A percentile compares a stretch with the other conserved stretches of the same genome.
Evolutionary conservation across 192 early-diverging fungal species (phyloP).

Genomic region (Diversispora epigaea): DNA sequence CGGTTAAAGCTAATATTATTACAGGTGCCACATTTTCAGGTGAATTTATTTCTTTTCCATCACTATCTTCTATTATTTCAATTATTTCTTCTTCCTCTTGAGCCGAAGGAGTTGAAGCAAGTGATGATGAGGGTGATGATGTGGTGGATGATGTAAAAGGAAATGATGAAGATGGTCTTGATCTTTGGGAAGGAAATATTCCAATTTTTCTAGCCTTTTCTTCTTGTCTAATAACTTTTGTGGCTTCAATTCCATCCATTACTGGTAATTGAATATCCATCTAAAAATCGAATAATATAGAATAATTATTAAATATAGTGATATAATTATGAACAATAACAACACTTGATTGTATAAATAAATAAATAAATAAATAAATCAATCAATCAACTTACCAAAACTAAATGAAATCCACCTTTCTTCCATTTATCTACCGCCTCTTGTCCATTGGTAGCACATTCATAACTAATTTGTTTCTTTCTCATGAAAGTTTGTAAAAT

Average conservation of each 20-base stretch:
- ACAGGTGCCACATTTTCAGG: conserved; percentile 63
- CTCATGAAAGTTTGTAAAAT: conserved; percentile 73
- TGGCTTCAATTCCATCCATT: conserved; percentile 71
- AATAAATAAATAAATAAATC: no score
- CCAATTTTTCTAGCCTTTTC: conserved; percentile 60
- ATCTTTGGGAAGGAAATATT: conserved; percentile 40
- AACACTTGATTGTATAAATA: no score
- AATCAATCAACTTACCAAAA: no score
- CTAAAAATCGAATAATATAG: conserved; percentile 33
- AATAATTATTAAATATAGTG: neutral
- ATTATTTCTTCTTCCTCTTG: no score
- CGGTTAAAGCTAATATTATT: conserved; percentile 87
- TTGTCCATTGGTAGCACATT: conserved; percentile 76
- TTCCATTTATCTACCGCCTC: conserved; percentile 83
- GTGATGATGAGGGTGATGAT: neutral
- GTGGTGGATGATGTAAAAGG: conserved; percentile 22
- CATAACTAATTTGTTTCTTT: conserved; percentile 68
- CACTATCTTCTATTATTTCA: no score
- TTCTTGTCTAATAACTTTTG: conserved; percentile 58
- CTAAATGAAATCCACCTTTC: conserved; percentile 61
- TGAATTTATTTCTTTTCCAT: conserved; percentile 28
- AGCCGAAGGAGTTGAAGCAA: neutral
- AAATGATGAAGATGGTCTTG: conserved; percentile 34
- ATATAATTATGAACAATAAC: neutral
- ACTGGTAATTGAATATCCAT: conserved; percentile 76